A percentile compares a stretch with the other conserved stretches of the same genome.
phyloP scores from a whole-genome alignment of 2,329 filamentous ascomycete species.

The Penicillium sp. region DNA sequence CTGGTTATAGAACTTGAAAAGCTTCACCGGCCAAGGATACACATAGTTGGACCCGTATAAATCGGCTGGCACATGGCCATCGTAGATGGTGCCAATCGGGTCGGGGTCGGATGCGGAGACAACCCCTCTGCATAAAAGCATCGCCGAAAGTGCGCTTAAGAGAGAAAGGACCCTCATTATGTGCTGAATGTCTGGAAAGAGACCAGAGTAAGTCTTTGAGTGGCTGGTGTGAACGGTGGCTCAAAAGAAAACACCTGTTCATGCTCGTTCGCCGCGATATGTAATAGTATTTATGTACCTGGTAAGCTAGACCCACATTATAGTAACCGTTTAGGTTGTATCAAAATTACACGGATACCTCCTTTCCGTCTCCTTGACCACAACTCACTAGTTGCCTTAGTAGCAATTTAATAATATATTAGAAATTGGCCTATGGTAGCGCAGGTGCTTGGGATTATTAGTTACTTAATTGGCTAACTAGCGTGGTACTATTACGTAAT shows the following conservation, averaged over 20 bases:
- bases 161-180: neutral
- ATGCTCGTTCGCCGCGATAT: neutral
- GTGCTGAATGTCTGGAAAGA: neutral
- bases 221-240: neutral
- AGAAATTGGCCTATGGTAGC: too few relatives aligned
- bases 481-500: too few relatives aligned
- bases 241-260: neutral
- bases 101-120: neutral
- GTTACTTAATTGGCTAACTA: too few relatives aligned
- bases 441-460: too few relatives aligned
- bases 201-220: neutral
- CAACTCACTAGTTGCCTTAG: too few relatives aligned
- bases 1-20: constrained; percentile 17
- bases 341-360: too few relatives aligned
- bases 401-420: too few relatives aligned
- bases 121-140: neutral
- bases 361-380: too few relatives aligned
- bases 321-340: neutral
- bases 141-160: neutral
- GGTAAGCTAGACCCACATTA: neutral
- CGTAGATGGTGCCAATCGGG: neutral
- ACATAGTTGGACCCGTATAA: neutral
- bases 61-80: neutral
- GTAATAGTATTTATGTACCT: neutral
- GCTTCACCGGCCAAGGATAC: constrained; percentile 16